Percentiles rank a stretch among this genome's conserved stretches.
Evolutionary conservation across 441 rosid species (phyloP).

Genomic region (Hura crepitans): DNA sequence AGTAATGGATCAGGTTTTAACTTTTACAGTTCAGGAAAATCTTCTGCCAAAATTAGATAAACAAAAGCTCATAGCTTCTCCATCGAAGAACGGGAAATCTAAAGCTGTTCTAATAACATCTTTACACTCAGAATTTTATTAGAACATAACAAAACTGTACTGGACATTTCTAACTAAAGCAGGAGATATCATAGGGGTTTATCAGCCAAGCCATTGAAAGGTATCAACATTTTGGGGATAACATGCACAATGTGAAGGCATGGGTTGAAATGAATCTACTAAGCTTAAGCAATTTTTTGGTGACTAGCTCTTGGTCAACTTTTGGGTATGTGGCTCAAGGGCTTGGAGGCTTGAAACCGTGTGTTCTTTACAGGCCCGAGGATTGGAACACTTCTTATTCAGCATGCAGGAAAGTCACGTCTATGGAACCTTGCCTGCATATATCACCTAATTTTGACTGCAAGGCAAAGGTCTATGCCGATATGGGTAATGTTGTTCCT

Average conservation of each 20-base stretch:
- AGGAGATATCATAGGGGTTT: slow-evolving; percentile 47
- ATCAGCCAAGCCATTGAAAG: slow-evolving; percentile 71
- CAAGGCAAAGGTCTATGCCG: neutral
- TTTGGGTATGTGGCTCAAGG: slow-evolving; percentile 75
- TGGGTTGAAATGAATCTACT: slow-evolving; percentile 62
- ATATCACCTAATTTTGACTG: slow-evolving; percentile 1
- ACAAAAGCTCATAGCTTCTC: neutral
- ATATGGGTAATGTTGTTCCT: slow-evolving; percentile 11
- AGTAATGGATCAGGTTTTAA: slow-evolving; percentile 45
- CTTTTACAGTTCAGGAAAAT: slow-evolving; percentile 39
- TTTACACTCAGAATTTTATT: slow-evolving; percentile 45
- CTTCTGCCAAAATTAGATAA: slow-evolving; percentile 34
- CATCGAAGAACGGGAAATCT: slow-evolving; percentile 23
- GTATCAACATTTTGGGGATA: slow-evolving; percentile 45
- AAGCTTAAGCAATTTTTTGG: slow-evolving; percentile 49
- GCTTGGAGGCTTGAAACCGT: slow-evolving; percentile 60
- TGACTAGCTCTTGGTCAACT: slow-evolving; percentile 63
- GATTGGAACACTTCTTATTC: slow-evolving; percentile 38
- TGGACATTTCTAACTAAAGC: slow-evolving; percentile 45
- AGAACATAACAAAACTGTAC: slow-evolving; percentile 38
- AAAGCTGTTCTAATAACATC: slow-evolving; percentile 54
- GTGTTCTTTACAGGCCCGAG: slow-evolving; percentile 59
- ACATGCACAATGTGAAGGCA: slow-evolving; percentile 53
- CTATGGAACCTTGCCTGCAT: slow-evolving; percentile 10
- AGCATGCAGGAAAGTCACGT: slow-evolving; percentile 42